Percentiles rank a stretch among this genome's conserved stretches.
phyloP scores from a whole-genome alignment of 2,329 filamentous ascomycete species.

The Stachybotrys chartarum region DNA sequence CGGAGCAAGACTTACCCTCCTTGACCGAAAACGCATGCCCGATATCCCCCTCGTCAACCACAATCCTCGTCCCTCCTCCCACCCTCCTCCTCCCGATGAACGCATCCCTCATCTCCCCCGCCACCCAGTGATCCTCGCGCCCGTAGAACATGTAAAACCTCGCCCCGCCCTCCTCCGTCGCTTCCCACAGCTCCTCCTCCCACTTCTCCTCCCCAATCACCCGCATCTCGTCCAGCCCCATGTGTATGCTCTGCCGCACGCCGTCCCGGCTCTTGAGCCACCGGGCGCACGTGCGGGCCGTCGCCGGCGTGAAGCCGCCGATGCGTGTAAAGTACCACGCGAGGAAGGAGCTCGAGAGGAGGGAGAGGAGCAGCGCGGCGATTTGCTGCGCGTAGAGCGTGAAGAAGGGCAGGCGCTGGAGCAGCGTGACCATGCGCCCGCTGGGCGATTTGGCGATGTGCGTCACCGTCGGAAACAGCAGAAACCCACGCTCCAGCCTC shows the following conservation, averaged over 20 bases:
- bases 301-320: conserved; percentile 40
- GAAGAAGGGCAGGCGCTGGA: conserved; percentile 35
- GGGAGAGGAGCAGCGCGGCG: conserved; percentile 33
- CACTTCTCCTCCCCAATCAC: conserved; percentile 51
- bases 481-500: conserved; percentile 45
- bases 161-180: neutral
- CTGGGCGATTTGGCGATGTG: conserved; percentile 58
- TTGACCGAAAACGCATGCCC: conserved; percentile 53
- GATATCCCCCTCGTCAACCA: conserved; percentile 48
- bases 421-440: conserved; percentile 36
- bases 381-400: conserved; percentile 30
- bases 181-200: conserved; percentile 22
- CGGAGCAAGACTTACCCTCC: conserved; percentile 22
- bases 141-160: conserved; percentile 56
- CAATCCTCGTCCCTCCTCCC: conserved; percentile 36
- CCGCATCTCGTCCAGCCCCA: conserved; percentile 54
- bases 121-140: conserved; percentile 56
- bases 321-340: conserved; percentile 33
- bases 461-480: conserved; percentile 70
- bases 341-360: conserved; percentile 32
- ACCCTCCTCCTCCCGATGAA: conserved; percentile 39
- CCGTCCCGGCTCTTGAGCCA: conserved; percentile 52
- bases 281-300: conserved; percentile 40
- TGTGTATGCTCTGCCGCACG: conserved; percentile 50
- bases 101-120: conserved; percentile 44